Evolutionary conservation across 2,329 filamentous ascomycete genomes (phyloP), one percentile per base, ranked within the genome.

Genomic region (Echinosphaeria canescens): DNA sequence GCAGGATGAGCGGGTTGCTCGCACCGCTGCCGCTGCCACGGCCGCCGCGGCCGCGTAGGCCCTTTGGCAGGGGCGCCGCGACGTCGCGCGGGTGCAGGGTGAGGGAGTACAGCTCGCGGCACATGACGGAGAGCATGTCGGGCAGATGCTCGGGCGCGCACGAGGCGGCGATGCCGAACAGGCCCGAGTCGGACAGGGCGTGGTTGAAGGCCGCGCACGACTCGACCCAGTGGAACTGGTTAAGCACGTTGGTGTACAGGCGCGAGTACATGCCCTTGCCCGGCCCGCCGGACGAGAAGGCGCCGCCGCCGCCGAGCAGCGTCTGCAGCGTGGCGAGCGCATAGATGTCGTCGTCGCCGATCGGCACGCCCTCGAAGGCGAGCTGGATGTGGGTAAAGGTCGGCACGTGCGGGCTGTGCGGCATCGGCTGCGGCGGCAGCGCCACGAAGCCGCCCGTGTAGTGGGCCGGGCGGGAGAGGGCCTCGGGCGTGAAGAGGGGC

Each of bases 241-340:
- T 98, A 27, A 98, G 66, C 1, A 95, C 85, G 46, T 93, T 92
- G 34, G 84, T 95, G 59, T 93, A 98, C 7, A 98, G 67, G 10
- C 88, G 75, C 20, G 80, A 91, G 59, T 95, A 95, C 88, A 98
- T 98, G 47, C 88, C 88, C 57, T 98, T 98, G 28, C 88, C 88
- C 4, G 88, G 88, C 0, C 88, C 88, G 39, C 88, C 88, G 28
- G 88, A 88, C 11, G 80, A 91, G 56, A 98, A 98, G 29, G 84
- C 93, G 14, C 88, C 88, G 26, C 88, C 88, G 25, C 88, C 88
- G 30, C 88, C 88, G 18, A 98, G 78, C 8, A 98, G 74, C 2
- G 82, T 95, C 50, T 95, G 90, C 2, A 98, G 62, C 1, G 85
- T 92, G 5, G 88, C 88, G 24, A 95, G 71, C 12, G 88, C 84